Evolutionary conservation across 768 basidiomycete genomes (phyloP), one percentile per base, ranked within the genome.

Genomic region (Auriscalpium orientale): DNA sequence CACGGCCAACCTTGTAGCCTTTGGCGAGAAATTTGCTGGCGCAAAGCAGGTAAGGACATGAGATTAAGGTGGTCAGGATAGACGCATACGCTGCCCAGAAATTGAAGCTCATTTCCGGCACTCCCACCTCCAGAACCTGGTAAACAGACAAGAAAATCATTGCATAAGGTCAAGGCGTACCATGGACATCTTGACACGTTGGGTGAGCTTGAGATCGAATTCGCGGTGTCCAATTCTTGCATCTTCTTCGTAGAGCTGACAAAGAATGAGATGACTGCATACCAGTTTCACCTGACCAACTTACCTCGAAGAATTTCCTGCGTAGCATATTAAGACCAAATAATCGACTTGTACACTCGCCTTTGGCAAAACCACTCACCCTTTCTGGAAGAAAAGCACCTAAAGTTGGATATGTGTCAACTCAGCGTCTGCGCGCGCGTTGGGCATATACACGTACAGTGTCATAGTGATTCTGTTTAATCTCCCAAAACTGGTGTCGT

Each of bases 141-240:
- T 54, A 37, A 12, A 50, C 53, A 35, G 45, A 11, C 6, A 15
- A 15, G 50, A 1, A 35, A 22, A 16, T 4, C 16, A 15, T 3
- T 35, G 15, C 0, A 43, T 11, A 37, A 20, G 16, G 49, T 48
- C 43, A 7, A 6, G 16, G 62, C 77, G 43, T 43, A 91, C 95
- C 95, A 99, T 99, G 58, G 87, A 93, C 97, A 99, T 99, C 71
- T 98, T 98, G 47, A 98, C 97, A 58, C 97, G 76, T 54, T 86
- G 78, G 0, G 90, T 92, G 37, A 92, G 76, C 66, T 99, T 98
- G 56, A 99, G 74, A 64, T 98, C 97, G 66, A 99, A 99, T 54
- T 95, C 85, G 64, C 85, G 87, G 68, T 98, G 93, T 1, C 97
- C 97, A 51, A 92, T 81, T 12, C 87, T 79, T 1, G 95, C 95